Evolutionary conservation across 495 filamentous ascomycete genomes (phyloP), one percentile per base, ranked within the genome.

Genomic region (Hypomontagnella submonticulosa): DNA sequence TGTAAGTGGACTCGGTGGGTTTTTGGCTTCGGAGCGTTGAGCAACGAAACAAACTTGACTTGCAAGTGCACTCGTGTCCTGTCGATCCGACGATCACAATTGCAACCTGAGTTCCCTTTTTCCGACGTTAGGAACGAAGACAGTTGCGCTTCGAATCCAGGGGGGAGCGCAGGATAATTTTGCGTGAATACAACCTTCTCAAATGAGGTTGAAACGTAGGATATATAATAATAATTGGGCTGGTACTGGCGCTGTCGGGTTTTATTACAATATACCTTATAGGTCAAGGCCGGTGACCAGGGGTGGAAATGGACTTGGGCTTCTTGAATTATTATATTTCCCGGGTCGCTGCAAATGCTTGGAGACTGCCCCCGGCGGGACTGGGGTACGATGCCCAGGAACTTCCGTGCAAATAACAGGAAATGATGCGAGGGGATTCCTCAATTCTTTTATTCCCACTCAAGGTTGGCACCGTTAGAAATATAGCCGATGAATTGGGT

Each of bases 81-180:
- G 67, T 66, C 70, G 70, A 73, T 73, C 70, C 32, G 70, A 58
- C 67, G 70, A 73, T 73, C 70, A 61, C 57, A 71, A 67, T 68
- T 51, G 63, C 42, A 61, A 61, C 50, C 46, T 61, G 2, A 57
- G 44, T 67, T 55, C 41, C 44, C 56, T 63, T 57, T 52, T 51
- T 43, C 27, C 40, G 51, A 20, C 16, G 36, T 57, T 5, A 40
- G 15, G 7, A 63, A 60, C 19, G 43, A n/a, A 15, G 23, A 23
- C 20, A 4, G 43, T 33, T 13, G 18, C 23, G 16, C 15, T n/a
- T 52, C 3, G 32, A 32, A 5, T 61, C 36, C 20, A 50, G 12
- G 46, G 32, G 32, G 48, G 30, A 50, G 19, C 46, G 47, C 53
- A 48, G 58, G 48, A 63, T 55, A 58, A 67, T 68, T 3, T 47